Conservation (phyloP, 2,329 filamentous ascomycete genomes). For the Colletotrichum eleusines region DNA sequence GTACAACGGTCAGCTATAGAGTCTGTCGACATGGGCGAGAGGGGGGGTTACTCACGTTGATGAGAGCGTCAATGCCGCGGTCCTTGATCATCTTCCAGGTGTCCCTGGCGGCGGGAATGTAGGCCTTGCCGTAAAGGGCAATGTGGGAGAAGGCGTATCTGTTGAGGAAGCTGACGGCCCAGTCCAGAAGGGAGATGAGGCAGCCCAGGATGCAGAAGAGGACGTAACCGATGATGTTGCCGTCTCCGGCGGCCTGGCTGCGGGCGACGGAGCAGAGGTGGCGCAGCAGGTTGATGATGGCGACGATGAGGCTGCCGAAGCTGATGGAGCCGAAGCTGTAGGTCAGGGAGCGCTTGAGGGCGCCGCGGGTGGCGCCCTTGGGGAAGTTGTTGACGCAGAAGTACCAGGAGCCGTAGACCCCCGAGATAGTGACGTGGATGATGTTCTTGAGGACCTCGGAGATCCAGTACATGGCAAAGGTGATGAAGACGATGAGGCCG, state of each 20-base stretch:
- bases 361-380: conserved; percentile 83
- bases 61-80: conserved; percentile 88
- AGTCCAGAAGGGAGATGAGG: conserved; percentile 81
- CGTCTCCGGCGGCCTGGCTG: conserved; percentile 69
- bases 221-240: conserved; percentile 75
- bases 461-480: conserved; percentile 95
- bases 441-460: conserved; percentile 95
- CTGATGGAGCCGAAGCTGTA: conserved; percentile 94
- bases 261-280: conserved; percentile 86
- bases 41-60: conserved; percentile 66
- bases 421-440: conserved; percentile 87
- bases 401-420: conserved; percentile 95
- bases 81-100: conserved; percentile 94
- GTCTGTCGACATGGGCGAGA: fast-evolving
- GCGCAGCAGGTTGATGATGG: conserved; percentile 86
- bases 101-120: conserved; percentile 87
- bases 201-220: conserved; percentile 83
- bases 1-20: not conserved
- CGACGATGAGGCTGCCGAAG: conserved; percentile 86
- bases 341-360: conserved; percentile 83
- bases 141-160: conserved; percentile 94
- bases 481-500: conserved; percentile 86
- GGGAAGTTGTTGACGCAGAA: conserved; percentile 80
- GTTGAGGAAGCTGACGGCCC: conserved; percentile 90
- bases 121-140: conserved; percentile 90